Evolutionary conservation across 257 asterid genomes (phyloP).

Genomic region (Plectranthus barbatus): DNA sequence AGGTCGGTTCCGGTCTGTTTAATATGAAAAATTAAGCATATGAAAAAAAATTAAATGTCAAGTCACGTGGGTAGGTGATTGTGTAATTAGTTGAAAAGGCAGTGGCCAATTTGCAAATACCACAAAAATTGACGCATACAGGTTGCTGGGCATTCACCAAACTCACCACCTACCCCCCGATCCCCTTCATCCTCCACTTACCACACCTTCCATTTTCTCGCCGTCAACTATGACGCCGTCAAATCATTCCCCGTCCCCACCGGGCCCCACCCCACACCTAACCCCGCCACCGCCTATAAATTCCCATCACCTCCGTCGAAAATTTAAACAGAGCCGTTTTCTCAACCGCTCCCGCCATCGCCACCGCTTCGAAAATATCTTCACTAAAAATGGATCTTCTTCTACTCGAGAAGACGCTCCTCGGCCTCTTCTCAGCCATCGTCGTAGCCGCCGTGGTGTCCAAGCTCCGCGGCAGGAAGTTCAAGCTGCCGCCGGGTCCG

Average conservation of each 20-base stretch:
- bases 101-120: background rate
- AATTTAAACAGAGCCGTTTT: background rate
- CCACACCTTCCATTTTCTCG: background rate
- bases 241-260: background rate
- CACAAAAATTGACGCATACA: conserved; percentile 2
- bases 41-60: background rate
- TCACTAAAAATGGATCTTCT: conserved; percentile 49
- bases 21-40: no score
- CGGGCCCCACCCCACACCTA: conserved; percentile 16
- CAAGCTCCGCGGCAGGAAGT: conserved; percentile 54
- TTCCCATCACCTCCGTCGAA: background rate
- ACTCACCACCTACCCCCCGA: conserved; percentile 25
- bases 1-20: no score
- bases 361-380: background rate
- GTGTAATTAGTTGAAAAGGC: background rate
- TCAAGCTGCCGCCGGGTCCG: conserved; percentile 37
- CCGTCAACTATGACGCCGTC: no score
- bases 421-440: conserved; percentile 59
- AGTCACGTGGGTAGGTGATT: background rate
- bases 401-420: conserved; percentile 56
- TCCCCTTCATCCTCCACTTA: background rate
- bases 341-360: no score
- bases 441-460: conserved; percentile 48
- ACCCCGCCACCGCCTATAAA: background rate
- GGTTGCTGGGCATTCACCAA: conserved; percentile 34